Evolutionary conservation across 2,329 filamentous ascomycete species (phyloP).

Genomic region (Calonectria ilicicola): DNA sequence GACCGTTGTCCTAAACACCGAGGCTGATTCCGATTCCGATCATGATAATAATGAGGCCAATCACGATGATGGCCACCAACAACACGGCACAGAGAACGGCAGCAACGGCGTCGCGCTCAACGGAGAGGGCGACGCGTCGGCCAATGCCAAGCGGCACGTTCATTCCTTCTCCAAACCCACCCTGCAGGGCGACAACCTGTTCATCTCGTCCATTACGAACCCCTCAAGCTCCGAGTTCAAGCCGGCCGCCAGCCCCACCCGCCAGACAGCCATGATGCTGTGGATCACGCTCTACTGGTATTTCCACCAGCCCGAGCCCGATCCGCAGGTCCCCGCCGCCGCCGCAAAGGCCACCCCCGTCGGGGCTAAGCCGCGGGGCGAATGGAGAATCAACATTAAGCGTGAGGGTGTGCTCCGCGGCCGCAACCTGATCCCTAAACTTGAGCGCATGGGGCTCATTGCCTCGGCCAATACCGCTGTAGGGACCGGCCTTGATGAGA

Average conservation of each 20-base stretch:
- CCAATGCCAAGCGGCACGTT: slow-evolving; percentile 36
- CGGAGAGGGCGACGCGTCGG: background rate
- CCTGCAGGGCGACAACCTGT: slow-evolving; percentile 82
- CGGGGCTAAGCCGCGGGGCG: slow-evolving; percentile 79
- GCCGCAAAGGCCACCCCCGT: slow-evolving; percentile 75
- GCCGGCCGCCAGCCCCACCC: slow-evolving; percentile 81
- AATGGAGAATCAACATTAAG: slow-evolving; percentile 89
- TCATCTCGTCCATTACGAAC: slow-evolving; percentile 91
- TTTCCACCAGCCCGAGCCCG: slow-evolving; percentile 87
- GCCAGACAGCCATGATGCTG: slow-evolving; percentile 96
- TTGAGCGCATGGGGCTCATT: slow-evolving; percentile 93
- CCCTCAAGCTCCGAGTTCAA: slow-evolving; percentile 85
- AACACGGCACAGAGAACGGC: slow-evolving; percentile 22
- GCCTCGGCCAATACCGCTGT: slow-evolving; percentile 81
- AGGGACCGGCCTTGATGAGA: slow-evolving; percentile 72
- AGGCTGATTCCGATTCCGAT: slow-evolving; percentile 45
- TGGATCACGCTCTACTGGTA: slow-evolving; percentile 98
- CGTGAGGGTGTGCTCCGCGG: slow-evolving; percentile 90
- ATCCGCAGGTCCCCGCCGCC: slow-evolving; percentile 70
- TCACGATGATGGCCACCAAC: slow-evolving; percentile 43
- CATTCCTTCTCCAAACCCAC: slow-evolving; percentile 76
- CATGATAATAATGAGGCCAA: slow-evolving; percentile 44
- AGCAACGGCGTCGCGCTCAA: slow-evolving; percentile 36
- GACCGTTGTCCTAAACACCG: slow-evolving; percentile 87
- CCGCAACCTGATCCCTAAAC: slow-evolving; percentile 85